These are phyloP conservation scores for Phlebiopsis gigantea DNA, from an alignment of 768 basidiomycete genomes.

Conservation along the genomic window DNA sequence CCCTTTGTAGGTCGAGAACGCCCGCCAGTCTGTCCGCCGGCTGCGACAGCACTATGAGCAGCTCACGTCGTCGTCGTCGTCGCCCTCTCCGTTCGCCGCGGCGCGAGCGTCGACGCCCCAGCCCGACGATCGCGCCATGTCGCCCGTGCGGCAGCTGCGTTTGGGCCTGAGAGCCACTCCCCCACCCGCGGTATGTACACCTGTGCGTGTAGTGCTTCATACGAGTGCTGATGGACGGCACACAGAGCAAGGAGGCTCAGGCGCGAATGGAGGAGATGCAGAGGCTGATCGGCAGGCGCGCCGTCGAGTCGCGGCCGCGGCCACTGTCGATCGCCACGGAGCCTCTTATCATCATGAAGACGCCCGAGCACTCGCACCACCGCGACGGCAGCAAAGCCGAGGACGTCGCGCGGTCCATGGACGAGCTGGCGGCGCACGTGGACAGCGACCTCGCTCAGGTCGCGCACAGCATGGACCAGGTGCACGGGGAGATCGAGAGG, in stretches of 20 bases:
- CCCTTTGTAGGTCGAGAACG: slow-evolving; percentile 56
- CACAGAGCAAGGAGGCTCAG: slow-evolving; percentile 68
- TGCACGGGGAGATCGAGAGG: slow-evolving; percentile 28
- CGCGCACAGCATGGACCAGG: slow-evolving; percentile 46
- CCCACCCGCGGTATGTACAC: slow-evolving; percentile 35
- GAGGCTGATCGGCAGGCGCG: slow-evolving; percentile 58
- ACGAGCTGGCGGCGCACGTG: slow-evolving; percentile 48
- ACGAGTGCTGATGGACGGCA: background rate
- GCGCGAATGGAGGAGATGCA: slow-evolving; percentile 83
- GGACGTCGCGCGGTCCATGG: slow-evolving; percentile 41
- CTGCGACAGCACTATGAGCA: slow-evolving; percentile 67
- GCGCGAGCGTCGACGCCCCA: background rate
- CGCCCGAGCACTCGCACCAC: slow-evolving; percentile 29
- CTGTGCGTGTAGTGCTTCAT: background rate
- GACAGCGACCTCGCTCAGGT: slow-evolving; percentile 53
- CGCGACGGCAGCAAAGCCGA: slow-evolving; percentile 19
- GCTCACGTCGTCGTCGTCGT: slow-evolving; percentile 14
- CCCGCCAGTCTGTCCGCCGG: slow-evolving; percentile 66
- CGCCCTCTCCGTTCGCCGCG: background rate
- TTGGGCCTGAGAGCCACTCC: slow-evolving; percentile 33
- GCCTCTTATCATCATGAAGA: slow-evolving; percentile 12
- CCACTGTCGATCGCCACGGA: slow-evolving; percentile 30
- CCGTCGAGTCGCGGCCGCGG: slow-evolving; percentile 45
- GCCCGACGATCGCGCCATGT: slow-evolving; percentile 30
- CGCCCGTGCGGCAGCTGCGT: slow-evolving; percentile 50